Percentiles rank a stretch among this genome's conserved stretches.
phyloP scores from a whole-genome alignment of 1,284 basidiomycete genomes.

The Caloboletus firmus region DNA sequence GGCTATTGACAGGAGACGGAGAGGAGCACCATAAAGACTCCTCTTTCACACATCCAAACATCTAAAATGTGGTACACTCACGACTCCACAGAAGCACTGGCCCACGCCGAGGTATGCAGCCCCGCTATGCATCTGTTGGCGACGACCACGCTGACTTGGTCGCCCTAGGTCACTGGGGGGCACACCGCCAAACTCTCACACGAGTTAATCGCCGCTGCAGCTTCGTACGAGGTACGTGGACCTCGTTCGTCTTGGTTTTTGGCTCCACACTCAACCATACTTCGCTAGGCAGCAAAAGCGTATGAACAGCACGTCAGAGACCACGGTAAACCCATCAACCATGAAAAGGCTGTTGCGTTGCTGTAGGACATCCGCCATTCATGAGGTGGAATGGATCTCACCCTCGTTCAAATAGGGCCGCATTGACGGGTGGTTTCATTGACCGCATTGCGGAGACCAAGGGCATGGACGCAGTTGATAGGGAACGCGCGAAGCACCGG shows the following conservation, averaged over 20 bases:
- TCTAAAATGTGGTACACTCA: constrained; percentile 22
- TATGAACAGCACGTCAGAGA: constrained; percentile 25
- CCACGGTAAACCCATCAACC: constrained; percentile 25
- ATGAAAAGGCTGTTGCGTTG: constrained; percentile 25
- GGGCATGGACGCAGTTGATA: constrained; percentile 22
- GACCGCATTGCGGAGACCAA: constrained; percentile 29
- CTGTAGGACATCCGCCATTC: constrained; percentile 18
- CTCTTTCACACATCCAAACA: background rate
- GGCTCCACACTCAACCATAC: background rate
- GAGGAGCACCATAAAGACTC: too few relatives aligned
- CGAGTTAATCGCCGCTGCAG: constrained; percentile 28
- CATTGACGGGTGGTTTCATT: constrained; percentile 26
- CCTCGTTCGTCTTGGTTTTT: background rate
- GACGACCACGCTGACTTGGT: background rate
- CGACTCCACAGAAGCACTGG: constrained; percentile 26
- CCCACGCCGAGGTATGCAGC: constrained; percentile 15
- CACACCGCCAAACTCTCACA: constrained; percentile 30
- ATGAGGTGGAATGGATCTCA: background rate
- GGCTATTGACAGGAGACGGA: too few relatives aligned
- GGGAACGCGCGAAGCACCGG: constrained; percentile 7
- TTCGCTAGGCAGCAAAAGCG: constrained; percentile 29
- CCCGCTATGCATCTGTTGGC: too few relatives aligned
- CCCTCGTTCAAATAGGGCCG: constrained; percentile 22
- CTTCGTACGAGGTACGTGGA: constrained; percentile 26
- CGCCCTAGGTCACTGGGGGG: constrained; percentile 14